Percentiles rank a stretch among this genome's conserved stretches.
phyloP scores from a whole-genome alignment of 805 yeast species.

The Yamadazyma kitorensis region DNA sequence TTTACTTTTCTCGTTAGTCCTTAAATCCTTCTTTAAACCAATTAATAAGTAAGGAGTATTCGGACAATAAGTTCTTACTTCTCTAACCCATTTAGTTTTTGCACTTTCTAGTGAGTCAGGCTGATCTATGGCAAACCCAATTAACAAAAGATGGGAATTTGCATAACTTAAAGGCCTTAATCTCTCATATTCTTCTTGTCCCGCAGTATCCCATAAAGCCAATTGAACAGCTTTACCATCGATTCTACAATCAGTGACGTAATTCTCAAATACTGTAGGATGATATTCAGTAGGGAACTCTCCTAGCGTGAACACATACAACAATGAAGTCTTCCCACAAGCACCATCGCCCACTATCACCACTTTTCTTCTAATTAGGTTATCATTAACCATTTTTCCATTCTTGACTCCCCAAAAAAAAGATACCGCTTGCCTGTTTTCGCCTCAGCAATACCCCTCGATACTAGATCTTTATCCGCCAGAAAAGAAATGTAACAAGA shows the following conservation, averaged over 20 bases:
- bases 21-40: slow-evolving; percentile 81
- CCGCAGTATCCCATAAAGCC: slow-evolving; percentile 95
- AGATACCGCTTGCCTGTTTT: too few relatives aligned
- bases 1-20: slow-evolving; percentile 42
- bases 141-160: slow-evolving; percentile 79
- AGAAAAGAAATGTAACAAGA: too few relatives aligned
- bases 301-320: slow-evolving; percentile 90
- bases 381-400: too few relatives aligned
- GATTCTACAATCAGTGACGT: slow-evolving; percentile 90
- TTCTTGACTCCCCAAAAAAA: too few relatives aligned
- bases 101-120: slow-evolving; percentile 86
- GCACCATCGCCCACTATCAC: slow-evolving; percentile 96
- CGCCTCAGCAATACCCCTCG: too few relatives aligned
- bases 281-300: slow-evolving; percentile 91
- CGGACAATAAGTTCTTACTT: slow-evolving; percentile 78
- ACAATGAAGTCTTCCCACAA: slow-evolving; percentile 86
- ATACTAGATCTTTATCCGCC: too few relatives aligned
- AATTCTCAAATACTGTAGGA: slow-evolving; percentile 93
- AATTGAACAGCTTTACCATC: slow-evolving; percentile 89
- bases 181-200: slow-evolving; percentile 93
- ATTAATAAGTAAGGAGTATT: slow-evolving; percentile 73
- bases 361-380: slow-evolving; percentile 55
- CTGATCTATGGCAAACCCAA: slow-evolving; percentile 82
- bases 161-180: slow-evolving; percentile 84
- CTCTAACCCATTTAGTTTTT: slow-evolving; percentile 81